Evolutionary conservation across 768 basidiomycete genomes (phyloP).

Genomic region (Podaxis sp.): DNA sequence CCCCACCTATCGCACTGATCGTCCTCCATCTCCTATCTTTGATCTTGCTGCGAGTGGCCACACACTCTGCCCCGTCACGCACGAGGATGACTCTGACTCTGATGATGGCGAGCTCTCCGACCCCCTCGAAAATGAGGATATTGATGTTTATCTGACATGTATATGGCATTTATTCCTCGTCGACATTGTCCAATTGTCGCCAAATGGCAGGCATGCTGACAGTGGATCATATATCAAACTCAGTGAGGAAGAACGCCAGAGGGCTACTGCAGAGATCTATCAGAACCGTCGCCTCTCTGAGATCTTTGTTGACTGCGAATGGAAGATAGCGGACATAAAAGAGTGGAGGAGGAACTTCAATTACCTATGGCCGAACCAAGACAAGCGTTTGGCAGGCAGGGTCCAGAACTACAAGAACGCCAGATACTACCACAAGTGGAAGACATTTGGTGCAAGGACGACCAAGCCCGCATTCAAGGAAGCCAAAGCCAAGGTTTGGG

Average conservation of each 20-base stretch:
- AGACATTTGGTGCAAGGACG: too few species aligned
- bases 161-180: not conserved
- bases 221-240: not conserved
- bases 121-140: not conserved
- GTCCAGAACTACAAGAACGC: too few species aligned
- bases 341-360: not conserved
- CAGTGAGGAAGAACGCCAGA: not conserved
- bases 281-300: not conserved
- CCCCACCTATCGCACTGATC: not conserved
- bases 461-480: too few species aligned
- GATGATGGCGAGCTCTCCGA: not conserved
- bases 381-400: too few species aligned
- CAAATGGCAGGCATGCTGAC: not conserved
- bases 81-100: not conserved
- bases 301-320: not conserved
- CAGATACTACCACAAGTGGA: too few species aligned
- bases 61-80: not conserved
- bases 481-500: too few species aligned
- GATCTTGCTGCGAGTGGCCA: not conserved
- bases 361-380: too few species aligned
- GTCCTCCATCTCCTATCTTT: not conserved
- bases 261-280: not conserved
- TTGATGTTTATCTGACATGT: not conserved
- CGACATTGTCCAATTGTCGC: not conserved
- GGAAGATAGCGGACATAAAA: not conserved